Evolutionary conservation across 441 rosid genomes (phyloP), one percentile per base, ranked within the genome.

Genomic region (Theobroma grandiflorum): DNA sequence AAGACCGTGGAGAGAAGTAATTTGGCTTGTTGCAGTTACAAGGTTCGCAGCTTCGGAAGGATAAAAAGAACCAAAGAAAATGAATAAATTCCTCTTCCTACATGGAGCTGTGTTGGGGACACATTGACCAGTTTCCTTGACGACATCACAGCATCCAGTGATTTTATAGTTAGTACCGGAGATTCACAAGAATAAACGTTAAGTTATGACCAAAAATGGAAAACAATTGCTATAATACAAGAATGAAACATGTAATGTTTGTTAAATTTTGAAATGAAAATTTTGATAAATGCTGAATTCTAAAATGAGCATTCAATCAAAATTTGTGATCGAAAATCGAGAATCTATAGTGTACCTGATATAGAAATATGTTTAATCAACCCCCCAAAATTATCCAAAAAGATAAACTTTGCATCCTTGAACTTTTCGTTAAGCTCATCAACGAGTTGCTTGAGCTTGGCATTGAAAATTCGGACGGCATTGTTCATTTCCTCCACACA

Each of bases 1-100:
- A 74, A 18, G 82, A 26, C 31, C 31, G 37, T 8, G 64, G 38
- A 2, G 37, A 47, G 65, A 84, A 73, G 10, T 18, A 50, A 49
- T 82, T 88, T 3, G 85, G 66, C 74, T 80, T 78, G 68, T 63
- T 26, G 89, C 92, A 0, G 22, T 64, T 1, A 84, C 20, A 16
- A 22, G 22, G 78, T 90, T 87, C 0, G 68, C 83, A 0, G 87
- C 78, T 66, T 93, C 93, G n/a, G 93, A 83, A 20, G 91, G 89
- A 83, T 91, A 94, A 64, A 84, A 89, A 11, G 88, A 76, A 63
- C 90, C 97, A 89, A 86, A 93, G 53, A 91, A 93, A 71, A 86
- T 22, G 76, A 45, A 57, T 35, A 47, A 68, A 0, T 76, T 65
- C 55, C 93, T 85, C 18, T 80, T 26, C 2, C 40, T 43, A 81